Conservation (phyloP, 371 early-diverging fungal species). For the Mucor piriformis region DNA sequence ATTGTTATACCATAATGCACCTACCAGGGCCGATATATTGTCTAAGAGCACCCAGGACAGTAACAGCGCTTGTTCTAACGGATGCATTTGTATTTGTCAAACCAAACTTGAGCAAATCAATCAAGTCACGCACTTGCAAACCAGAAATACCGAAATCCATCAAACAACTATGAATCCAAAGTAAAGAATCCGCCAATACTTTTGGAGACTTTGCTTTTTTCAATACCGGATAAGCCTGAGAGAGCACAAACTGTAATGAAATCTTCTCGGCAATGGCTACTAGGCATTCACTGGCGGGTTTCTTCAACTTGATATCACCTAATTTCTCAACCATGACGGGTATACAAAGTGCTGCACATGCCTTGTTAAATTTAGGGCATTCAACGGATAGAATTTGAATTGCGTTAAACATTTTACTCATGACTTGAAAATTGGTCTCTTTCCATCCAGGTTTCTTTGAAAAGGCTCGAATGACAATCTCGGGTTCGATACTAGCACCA, state of each 20-base stretch:
- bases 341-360: slow-evolving; percentile 75
- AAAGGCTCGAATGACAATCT: slow-evolving; percentile 80
- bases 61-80: slow-evolving; percentile 80
- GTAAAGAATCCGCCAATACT: slow-evolving; percentile 80
- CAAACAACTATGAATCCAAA: slow-evolving; percentile 80
- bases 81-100: slow-evolving; percentile 83
- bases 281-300: slow-evolving; percentile 79
- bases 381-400: slow-evolving; percentile 70
- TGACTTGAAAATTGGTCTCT: slow-evolving; percentile 94
- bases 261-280: slow-evolving; percentile 72
- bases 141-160: slow-evolving; percentile 89
- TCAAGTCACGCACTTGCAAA: slow-evolving; percentile 73
- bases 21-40: slow-evolving; percentile 78
- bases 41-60: slow-evolving; percentile 78
- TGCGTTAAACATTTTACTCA: slow-evolving; percentile 64
- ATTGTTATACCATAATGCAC: too few relatives aligned
- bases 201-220: slow-evolving; percentile 89
- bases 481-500: slow-evolving; percentile 68
- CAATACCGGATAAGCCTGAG: slow-evolving; percentile 76
- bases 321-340: slow-evolving; percentile 84
- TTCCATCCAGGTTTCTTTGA: slow-evolving; percentile 91
- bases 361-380: slow-evolving; percentile 67
- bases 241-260: slow-evolving; percentile 80
- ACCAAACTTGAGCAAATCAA: slow-evolving; percentile 80
- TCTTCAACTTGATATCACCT: slow-evolving; percentile 92